Evolutionary conservation across 768 basidiomycete genomes (phyloP), one percentile per base, ranked within the genome.

Genomic region (Tulasnella calospora): DNA sequence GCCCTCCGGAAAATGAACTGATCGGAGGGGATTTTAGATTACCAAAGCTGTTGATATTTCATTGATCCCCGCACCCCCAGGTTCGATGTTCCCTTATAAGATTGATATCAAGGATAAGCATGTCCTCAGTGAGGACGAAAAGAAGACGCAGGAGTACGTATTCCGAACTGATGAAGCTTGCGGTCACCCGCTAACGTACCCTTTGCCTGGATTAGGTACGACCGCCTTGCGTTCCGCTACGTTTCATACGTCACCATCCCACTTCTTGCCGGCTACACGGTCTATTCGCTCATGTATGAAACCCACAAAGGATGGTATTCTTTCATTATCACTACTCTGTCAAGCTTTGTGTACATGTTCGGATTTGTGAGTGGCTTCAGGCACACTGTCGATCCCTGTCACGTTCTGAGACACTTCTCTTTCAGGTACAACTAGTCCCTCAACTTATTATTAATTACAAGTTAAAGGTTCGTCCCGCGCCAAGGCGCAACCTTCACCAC

Each of bases 361-460:
- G 98, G 97, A 79, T 99, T 99, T 84, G 96, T 98, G 81, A 88
- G 96, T 90, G 83, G 85, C 70, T 80, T 86, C 21, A 84, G 85
- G 38, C 83, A 33, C 15, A 6, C 17, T 21, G 40, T 47, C 21
- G 30, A 69, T 69, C 75, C 13, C 21, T 23, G n/a, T 75, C 33
- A 79, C 78, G 57, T 33, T 38, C 79, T 82, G 55, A 82, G 79
- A 74, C 79, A 44, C 73, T 46, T 79, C 41, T 57, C 41, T 44
- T 81, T 41, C 82, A 94, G 93, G 94, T 92, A 72, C 94, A 95
- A 87, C 88, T 95, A 41, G 86, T 94, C 72, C 93, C 92, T 46
- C 93, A 94, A 84, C 85, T 95, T 78, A 97, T 98, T 82, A 96
- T 98, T 87, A 98, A 98, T 86, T 98, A 96, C 86, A 97, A 97